Evolutionary conservation across 352 stramenopile species (phyloP).

Genomic region (Thalassiosira sp.): DNA sequence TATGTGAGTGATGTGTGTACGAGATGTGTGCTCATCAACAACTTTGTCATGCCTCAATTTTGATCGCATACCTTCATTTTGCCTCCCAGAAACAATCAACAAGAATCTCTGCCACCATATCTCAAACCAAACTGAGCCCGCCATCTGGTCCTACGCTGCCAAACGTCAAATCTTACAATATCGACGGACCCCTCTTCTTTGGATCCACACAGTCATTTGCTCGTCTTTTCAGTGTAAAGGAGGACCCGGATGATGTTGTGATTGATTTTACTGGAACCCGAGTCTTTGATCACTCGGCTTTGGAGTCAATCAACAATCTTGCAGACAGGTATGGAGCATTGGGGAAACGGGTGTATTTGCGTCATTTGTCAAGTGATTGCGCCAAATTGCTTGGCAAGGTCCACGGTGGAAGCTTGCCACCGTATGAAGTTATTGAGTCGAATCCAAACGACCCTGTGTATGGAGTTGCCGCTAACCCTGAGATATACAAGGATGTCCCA

Average conservation of each 20-base stretch:
- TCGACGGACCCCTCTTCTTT: conserved; percentile 81
- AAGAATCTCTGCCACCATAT: conserved; percentile 40
- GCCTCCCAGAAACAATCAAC: conserved; percentile 76
- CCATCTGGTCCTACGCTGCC: conserved; percentile 24
- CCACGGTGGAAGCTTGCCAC: conserved; percentile 37
- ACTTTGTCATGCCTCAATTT: too few relatives aligned
- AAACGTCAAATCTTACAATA: conserved; percentile 61
- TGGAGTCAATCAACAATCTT: conserved; percentile 70
- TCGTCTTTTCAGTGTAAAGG: conserved; percentile 62
- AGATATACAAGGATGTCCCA: conserved; percentile 36
- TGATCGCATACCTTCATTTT: too few relatives aligned
- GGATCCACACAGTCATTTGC: conserved; percentile 63
- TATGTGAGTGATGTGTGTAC: too few relatives aligned
- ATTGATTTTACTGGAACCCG: conserved; percentile 72
- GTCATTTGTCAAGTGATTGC: conserved; percentile 66
- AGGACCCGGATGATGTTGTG: conserved; percentile 67
- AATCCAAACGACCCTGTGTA: conserved; percentile 69
- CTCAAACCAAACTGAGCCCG: conserved; percentile 27
- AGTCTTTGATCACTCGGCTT: conserved; percentile 73
- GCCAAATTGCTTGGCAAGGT: conserved; percentile 48
- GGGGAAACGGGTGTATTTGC: conserved; percentile 67
- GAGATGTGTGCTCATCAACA: too few relatives aligned
- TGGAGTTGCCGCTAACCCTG: conserved; percentile 46
- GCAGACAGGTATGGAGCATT: conserved; percentile 59
- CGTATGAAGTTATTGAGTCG: conserved; percentile 63